Evolutionary conservation across 129 eudicot species (phyloP), one percentile per base, ranked within the genome.

Genomic region (Cynara cardunculus): DNA sequence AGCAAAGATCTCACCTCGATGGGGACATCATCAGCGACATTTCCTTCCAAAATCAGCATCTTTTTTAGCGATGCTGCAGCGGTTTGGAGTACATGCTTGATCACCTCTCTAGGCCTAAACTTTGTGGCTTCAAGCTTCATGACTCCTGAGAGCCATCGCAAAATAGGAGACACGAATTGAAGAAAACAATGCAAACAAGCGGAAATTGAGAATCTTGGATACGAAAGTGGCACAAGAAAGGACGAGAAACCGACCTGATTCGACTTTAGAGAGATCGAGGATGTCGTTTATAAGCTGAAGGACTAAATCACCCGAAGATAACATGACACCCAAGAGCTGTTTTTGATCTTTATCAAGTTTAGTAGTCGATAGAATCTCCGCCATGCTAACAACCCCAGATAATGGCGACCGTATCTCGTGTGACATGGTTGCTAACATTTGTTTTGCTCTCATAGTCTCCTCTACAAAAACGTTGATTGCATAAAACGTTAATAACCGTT

Each of bases 111-210:
- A 46, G 97, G 97, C 85, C 97, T 81, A 80, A 92, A 92, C 80
- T 92, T 92, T 77, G 94, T 87, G 72, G 97, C 94, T 90, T 92
- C 97, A 88, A 92, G 78, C 83, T 76, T 92, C 97, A 92, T 92
- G 68, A 90, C 97, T 32, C 97, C 97, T 92, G 44, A 76, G 5
- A 12, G 32, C 49, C 22, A 76, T 2, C 4, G 18, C 39, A 9
- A 56, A 28, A 75, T 56, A 56, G 10, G 10, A 56, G 5, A 56
- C 1, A 10, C 24, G 65, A 56, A 56, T 56, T 56, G 39, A 73
- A 35, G 67, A 44, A 37, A 78, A 21, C 13, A 31, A 26, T 22
- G 12, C 4, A 25, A 66, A 61, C 12, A 31, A 44, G 30, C 41
- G 7, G 24, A 2, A 19, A 22, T 30, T 22, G 25, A n/a, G 67